A percentile compares a stretch with the other conserved stretches of the same genome.
Conservation (phyloP, 139 green algal species). For the Asterochloris erici region DNA sequence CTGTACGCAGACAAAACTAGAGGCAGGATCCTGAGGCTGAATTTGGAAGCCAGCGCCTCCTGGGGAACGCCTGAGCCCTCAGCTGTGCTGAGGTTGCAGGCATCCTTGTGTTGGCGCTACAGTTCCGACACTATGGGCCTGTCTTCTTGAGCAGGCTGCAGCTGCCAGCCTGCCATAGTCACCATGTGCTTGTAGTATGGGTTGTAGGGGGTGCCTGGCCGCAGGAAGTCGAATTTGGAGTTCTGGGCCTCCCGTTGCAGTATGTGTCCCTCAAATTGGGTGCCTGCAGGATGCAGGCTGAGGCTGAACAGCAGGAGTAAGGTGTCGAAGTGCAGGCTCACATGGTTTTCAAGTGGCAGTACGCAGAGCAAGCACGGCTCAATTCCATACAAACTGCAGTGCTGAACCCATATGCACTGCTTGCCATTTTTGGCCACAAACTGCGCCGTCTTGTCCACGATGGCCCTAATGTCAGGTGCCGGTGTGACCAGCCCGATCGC, state of each 20-base stretch:
- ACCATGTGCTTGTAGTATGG: slow-evolving; percentile 91
- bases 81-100: no score
- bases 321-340: no score
- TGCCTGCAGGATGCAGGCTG: slow-evolving; percentile 45
- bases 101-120: no score
- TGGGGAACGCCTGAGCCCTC: no score
- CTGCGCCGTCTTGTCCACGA: slow-evolving; percentile 97
- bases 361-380: neutral
- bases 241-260: slow-evolving; percentile 91
- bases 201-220: slow-evolving; percentile 91
- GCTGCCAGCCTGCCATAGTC: neutral
- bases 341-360: no score
- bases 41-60: no score
- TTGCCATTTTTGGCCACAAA: slow-evolving; percentile 96
- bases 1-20: no score
- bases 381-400: neutral
- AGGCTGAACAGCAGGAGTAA: neutral
- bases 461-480: slow-evolving; percentile 91
- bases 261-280: slow-evolving; percentile 93
- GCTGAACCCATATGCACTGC: neutral
- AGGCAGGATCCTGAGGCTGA: no score
- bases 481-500: slow-evolving; percentile 91
- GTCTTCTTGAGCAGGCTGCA: neutral
- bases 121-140: neutral
- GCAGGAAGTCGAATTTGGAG: slow-evolving; percentile 97